Evolutionary conservation across 148 eudicot species (phyloP).

Genomic region (Dianthus caryophyllus): DNA sequence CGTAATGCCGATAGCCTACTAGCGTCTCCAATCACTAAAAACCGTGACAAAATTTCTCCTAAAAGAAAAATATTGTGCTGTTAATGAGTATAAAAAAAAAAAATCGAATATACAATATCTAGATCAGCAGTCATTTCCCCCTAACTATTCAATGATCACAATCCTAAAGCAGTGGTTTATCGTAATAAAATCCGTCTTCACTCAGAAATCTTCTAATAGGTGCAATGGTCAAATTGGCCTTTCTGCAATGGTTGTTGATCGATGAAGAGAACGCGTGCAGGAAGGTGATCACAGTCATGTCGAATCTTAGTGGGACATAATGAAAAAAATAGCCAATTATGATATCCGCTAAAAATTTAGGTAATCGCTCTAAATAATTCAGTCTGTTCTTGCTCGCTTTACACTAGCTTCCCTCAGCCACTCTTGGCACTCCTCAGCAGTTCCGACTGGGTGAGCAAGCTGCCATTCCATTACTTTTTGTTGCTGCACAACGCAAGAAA

Average conservation of each 20-base stretch:
- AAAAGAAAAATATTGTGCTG: background rate
- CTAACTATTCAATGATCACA: background rate
- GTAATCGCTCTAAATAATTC: background rate
- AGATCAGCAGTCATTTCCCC: background rate
- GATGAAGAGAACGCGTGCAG: background rate
- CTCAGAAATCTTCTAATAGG: background rate
- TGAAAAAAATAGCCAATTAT: no score
- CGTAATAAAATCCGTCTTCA: background rate
- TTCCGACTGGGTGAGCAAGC: slow-evolving; percentile 65
- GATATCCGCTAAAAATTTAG: background rate
- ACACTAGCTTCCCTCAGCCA: slow-evolving; percentile 66
- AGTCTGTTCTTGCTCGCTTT: slow-evolving; percentile 60
- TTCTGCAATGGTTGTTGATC: background rate
- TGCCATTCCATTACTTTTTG: slow-evolving; percentile 85
- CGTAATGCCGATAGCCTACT: no score
- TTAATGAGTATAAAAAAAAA: background rate
- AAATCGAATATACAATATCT: background rate
- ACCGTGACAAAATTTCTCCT: no score
- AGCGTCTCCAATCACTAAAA: no score
- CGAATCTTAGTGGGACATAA: background rate
- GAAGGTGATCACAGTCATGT: background rate
- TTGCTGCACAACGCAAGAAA: slow-evolving; percentile 39
- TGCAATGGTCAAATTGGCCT: background rate
- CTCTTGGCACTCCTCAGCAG: slow-evolving; percentile 69
- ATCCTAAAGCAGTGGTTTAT: background rate